Evolutionary conservation across 2,329 filamentous ascomycete species (phyloP).

Genomic region (Pseudogymnoascus sp.): DNA sequence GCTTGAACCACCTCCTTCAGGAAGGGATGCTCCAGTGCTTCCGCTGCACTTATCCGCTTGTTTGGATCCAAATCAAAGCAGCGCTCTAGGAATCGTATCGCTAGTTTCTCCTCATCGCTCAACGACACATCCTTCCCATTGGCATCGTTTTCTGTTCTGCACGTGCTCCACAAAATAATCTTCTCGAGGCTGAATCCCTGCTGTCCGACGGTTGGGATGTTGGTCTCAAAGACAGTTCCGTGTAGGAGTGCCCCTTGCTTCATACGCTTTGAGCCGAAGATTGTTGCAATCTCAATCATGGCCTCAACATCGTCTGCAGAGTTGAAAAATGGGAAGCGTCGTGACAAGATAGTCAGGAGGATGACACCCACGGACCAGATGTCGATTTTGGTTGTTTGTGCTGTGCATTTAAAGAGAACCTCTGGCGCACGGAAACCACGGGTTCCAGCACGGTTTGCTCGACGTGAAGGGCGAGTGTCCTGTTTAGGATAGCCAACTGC

Average conservation of each 20-base stretch:
- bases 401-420: conserved; percentile 93
- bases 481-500: conserved; percentile 75
- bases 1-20: conserved; percentile 33
- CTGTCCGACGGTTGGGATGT: conserved; percentile 80
- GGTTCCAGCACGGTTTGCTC: conserved; percentile 90
- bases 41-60: conserved; percentile 63
- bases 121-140: conserved; percentile 44
- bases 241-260: conserved; percentile 73
- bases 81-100: conserved; percentile 60
- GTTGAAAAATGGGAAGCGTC: conserved; percentile 96
- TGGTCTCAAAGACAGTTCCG: conserved; percentile 86
- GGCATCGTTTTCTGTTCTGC: conserved; percentile 49
- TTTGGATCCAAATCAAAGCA: conserved; percentile 71
- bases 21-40: conserved; percentile 68
- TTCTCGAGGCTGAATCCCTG: conserved; percentile 83
- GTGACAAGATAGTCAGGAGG: conserved; percentile 83
- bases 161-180: conserved; percentile 92
- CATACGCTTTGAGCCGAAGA: conserved; percentile 84
- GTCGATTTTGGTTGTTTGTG: conserved; percentile 88
- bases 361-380: conserved; percentile 98
- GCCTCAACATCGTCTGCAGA: conserved; percentile 97
- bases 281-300: conserved; percentile 93
- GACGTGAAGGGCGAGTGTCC: conserved; percentile 76
- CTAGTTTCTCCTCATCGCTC: conserved; percentile 60
- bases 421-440: conserved; percentile 93